A percentile compares a stretch with the other conserved stretches of the same genome.
phyloP scores from a whole-genome alignment of 179 eudicot species.

The Dionaea muscipula region DNA sequence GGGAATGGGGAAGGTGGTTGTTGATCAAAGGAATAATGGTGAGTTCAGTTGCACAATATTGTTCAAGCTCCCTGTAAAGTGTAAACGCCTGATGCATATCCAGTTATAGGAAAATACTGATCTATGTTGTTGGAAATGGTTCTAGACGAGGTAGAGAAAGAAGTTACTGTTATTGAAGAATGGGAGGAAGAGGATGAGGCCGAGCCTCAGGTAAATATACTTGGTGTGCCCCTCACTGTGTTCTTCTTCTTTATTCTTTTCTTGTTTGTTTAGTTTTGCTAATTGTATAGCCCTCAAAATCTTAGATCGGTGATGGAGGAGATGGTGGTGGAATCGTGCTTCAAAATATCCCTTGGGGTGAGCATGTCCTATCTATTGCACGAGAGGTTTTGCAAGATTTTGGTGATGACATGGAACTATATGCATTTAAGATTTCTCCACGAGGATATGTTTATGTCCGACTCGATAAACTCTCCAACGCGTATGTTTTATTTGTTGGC shows the following conservation, averaged over 20 bases:
- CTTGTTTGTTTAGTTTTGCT: neutral
- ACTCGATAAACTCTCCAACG: slow-evolving; percentile 60
- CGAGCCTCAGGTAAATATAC: slow-evolving; percentile 43
- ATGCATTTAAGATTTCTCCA: slow-evolving; percentile 64
- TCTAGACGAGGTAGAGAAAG: slow-evolving; percentile 40
- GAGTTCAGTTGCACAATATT: too few relatives aligned
- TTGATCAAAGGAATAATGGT: too few relatives aligned
- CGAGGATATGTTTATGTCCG: slow-evolving; percentile 78
- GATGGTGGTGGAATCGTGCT: slow-evolving; percentile 93
- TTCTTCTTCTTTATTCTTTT: neutral
- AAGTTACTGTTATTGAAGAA: slow-evolving; percentile 36
- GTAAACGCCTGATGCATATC: too few relatives aligned
- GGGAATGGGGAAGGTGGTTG: too few relatives aligned
- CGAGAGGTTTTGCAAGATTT: slow-evolving; percentile 48
- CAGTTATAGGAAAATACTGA: neutral
- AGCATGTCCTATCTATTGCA: slow-evolving; percentile 59
- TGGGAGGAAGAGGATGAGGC: slow-evolving; percentile 89
- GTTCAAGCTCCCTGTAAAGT: too few relatives aligned
- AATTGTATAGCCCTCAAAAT: slow-evolving; percentile 7
- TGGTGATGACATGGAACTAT: slow-evolving; percentile 56
- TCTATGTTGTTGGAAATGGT: slow-evolving; percentile 5
- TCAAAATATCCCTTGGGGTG: slow-evolving; percentile 77
- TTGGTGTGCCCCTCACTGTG: neutral
- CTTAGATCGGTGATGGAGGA: slow-evolving; percentile 84
- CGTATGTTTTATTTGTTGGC: slow-evolving; percentile 36